Conservation (phyloP, 1,139 yeast genomes). For the Suhomyces guaymorum region DNA sequence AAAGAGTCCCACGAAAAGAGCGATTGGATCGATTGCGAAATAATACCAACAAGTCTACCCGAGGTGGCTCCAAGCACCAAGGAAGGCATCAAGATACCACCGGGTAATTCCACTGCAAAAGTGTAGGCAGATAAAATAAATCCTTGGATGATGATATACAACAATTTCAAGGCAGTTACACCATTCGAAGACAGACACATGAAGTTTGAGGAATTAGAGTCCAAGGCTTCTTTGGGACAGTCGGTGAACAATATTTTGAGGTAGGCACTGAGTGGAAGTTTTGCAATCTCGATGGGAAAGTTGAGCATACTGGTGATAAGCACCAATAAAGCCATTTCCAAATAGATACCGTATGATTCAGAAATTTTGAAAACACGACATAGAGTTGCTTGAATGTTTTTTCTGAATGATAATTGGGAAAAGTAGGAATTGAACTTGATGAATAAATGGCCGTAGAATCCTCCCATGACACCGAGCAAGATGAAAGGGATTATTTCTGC, state of each 20-base stretch:
- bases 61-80: constrained; percentile 68
- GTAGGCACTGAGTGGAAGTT: constrained; percentile 56
- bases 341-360: constrained; percentile 19
- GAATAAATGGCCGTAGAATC: constrained; percentile 60
- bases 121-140: constrained; percentile 60
- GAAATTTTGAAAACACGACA: constrained; percentile 19
- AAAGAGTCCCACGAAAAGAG: constrained; percentile 40
- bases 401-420: constrained; percentile 23
- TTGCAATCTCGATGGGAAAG: constrained; percentile 56
- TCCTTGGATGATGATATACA: constrained; percentile 53
- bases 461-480: constrained; percentile 67
- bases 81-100: constrained; percentile 75
- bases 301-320: constrained; percentile 53
- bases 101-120: constrained; percentile 68
- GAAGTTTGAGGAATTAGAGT: constrained; percentile 31
- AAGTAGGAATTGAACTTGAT: constrained; percentile 47
- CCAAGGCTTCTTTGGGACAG: constrained; percentile 41
- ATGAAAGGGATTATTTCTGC: constrained; percentile 71
- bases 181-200: constrained; percentile 36
- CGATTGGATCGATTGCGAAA: constrained; percentile 53
- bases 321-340: constrained; percentile 54
- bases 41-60: constrained; percentile 68
- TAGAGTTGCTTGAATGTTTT: constrained; percentile 18
- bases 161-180: constrained; percentile 36
- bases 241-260: constrained; percentile 63